phyloP scores from a whole-genome alignment of 73 alveolate genomes.

The Paramecium tetraurelia region DNA sequence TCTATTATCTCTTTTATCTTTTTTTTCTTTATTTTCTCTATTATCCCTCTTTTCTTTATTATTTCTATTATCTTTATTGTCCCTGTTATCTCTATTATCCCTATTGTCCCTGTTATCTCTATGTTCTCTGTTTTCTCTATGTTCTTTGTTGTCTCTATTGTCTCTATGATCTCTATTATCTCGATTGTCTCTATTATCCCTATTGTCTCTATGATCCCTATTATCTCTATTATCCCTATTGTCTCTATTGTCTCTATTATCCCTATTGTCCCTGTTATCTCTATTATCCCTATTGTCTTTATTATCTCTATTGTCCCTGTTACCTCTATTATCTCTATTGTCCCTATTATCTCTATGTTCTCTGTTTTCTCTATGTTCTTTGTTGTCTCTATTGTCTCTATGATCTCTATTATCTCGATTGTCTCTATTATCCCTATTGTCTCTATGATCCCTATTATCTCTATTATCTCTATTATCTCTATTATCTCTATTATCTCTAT shows the following conservation, averaged over 20 bases:
- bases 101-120: not conserved
- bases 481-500: not conserved
- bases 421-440: not conserved
- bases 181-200: not conserved
- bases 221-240: not conserved
- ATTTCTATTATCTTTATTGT: not conserved
- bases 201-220: not conserved
- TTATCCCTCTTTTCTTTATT: not conserved
- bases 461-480: not conserved
- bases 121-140: not conserved
- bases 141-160: not conserved
- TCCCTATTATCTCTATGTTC: not conserved
- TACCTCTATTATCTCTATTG: not conserved
- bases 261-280: not conserved
- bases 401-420: not conserved
- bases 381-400: not conserved
- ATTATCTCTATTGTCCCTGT: not conserved
- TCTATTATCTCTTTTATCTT: not conserved
- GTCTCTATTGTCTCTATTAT: not conserved
- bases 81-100: not conserved
- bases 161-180: not conserved
- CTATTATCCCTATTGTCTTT: not conserved
- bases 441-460: not conserved
- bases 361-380: not conserved
- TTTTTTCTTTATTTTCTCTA: not conserved